phyloP scores from a whole-genome alignment of 2,329 filamentous ascomycete species.

The Didymella keratinophila region DNA sequence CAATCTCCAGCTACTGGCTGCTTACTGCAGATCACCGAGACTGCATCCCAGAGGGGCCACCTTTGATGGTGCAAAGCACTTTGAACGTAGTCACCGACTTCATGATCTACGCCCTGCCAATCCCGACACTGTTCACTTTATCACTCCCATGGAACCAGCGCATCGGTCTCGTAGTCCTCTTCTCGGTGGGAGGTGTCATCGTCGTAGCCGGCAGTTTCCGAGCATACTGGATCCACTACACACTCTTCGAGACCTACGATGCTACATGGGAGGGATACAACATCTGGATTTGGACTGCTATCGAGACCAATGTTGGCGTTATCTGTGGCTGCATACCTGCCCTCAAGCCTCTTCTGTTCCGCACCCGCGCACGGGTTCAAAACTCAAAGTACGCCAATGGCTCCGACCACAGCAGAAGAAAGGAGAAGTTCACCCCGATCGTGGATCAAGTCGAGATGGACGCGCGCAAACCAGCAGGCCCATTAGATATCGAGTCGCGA shows the following conservation, averaged over 20 bases:
- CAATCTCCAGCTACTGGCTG: constrained; percentile 56
- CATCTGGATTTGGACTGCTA: constrained; percentile 54
- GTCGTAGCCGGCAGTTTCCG: constrained; percentile 57
- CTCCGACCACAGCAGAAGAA: constrained; percentile 41
- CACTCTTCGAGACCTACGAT: constrained; percentile 55
- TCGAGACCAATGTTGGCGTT: constrained; percentile 55
- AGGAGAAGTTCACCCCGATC: constrained; percentile 44
- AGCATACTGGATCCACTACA: constrained; percentile 58
- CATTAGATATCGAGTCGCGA: constrained; percentile 32
- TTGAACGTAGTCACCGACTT: constrained; percentile 58
- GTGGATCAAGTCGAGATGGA: constrained; percentile 48
- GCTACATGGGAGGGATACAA: constrained; percentile 56
- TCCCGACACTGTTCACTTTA: constrained; percentile 57
- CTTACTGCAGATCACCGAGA: constrained; percentile 47
- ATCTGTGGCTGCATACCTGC: constrained; percentile 57
- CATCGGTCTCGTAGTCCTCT: constrained; percentile 54
- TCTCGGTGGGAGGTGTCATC: constrained; percentile 56
- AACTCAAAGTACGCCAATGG: constrained; percentile 44
- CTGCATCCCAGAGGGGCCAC: constrained; percentile 57
- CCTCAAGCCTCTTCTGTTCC: constrained; percentile 53
- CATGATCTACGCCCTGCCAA: constrained; percentile 56
- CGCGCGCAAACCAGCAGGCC: constrained; percentile 39
- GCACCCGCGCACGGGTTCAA: constrained; percentile 40
- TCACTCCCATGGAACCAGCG: constrained; percentile 55
- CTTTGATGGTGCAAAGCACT: constrained; percentile 53